phyloP scores from a whole-genome alignment of 1,284 basidiomycete genomes.

The Heterobasidion irregulare region DNA sequence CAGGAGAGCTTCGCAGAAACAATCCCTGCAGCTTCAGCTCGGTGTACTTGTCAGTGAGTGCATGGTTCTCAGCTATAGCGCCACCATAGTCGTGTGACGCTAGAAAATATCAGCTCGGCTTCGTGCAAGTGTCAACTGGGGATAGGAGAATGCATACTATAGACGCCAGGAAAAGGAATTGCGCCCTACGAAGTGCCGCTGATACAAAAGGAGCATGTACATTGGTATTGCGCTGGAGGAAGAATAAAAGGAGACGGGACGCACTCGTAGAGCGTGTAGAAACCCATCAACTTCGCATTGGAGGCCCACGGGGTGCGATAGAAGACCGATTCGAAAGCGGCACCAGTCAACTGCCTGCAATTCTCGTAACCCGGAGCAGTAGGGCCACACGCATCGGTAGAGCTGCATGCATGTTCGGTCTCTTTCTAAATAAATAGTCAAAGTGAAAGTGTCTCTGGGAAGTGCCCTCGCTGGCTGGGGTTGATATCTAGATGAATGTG shows the following conservation, averaged over 20 bases:
- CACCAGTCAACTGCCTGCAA: constrained; percentile 52
- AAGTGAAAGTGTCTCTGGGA: constrained; percentile 38
- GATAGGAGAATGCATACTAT: constrained; percentile 28
- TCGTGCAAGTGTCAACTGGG: neutral
- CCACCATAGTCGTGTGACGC: constrained; percentile 64
- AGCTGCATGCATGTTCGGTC: constrained; percentile 24
- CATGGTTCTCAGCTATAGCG: constrained; percentile 60
- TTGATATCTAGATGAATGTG: constrained; percentile 22
- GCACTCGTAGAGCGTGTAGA: constrained; percentile 75
- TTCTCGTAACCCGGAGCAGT: constrained; percentile 47
- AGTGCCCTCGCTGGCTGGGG: constrained; percentile 54
- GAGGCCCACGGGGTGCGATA: constrained; percentile 68
- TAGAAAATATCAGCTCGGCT: constrained; percentile 2
- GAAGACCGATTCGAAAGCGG: constrained; percentile 69
- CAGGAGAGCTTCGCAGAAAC: constrained; percentile 67
- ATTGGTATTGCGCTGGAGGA: no score
- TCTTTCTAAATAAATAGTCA: no score
- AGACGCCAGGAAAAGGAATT: constrained; percentile 58
- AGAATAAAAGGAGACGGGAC: constrained; percentile 6
- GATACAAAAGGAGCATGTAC: no score
- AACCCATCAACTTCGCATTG: constrained; percentile 70
- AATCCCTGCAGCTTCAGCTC: constrained; percentile 70
- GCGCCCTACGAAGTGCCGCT: constrained; percentile 78
- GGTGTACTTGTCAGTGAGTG: constrained; percentile 61
- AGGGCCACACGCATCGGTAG: constrained; percentile 70